These are phyloP conservation scores for Exobasidium cylindrosporum DNA, from an alignment of 1,284 basidiomycete species.

Conservation along the genomic window DNA sequence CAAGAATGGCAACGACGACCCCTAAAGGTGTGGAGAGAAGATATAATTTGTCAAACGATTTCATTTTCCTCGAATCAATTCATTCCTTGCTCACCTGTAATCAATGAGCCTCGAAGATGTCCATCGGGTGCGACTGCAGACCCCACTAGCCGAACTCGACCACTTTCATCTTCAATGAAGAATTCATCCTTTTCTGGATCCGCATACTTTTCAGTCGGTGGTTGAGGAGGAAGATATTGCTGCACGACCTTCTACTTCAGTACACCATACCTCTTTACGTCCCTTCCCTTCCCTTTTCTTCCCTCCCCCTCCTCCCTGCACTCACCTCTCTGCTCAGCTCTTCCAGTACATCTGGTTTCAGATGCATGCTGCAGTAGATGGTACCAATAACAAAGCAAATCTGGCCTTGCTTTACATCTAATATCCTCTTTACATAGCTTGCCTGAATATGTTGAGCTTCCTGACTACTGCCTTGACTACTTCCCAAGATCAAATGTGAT, in stretches of 20 bases:
- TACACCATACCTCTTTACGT: too few species aligned
- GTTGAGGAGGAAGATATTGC: slow-evolving; percentile 84
- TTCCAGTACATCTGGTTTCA: slow-evolving; percentile 94
- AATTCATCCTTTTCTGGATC: slow-evolving; percentile 74
- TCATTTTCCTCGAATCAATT: slow-evolving; percentile 4
- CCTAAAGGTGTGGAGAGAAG: not conserved
- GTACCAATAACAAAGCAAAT: slow-evolving; percentile 90
- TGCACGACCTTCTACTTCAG: slow-evolving; percentile 53
- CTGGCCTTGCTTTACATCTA: slow-evolving; percentile 80
- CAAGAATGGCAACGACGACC: slow-evolving; percentile 82
- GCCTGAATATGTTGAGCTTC: not conserved
- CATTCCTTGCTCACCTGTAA: slow-evolving; percentile 39
- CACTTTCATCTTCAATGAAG: slow-evolving; percentile 58
- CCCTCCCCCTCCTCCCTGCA: too few species aligned
- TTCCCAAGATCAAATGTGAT: slow-evolving; percentile 22
- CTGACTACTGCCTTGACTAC: slow-evolving; percentile 19
- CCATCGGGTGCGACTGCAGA: slow-evolving; percentile 55
- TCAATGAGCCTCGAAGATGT: slow-evolving; percentile 27
- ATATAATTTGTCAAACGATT: slow-evolving; percentile 66
- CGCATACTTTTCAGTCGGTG: slow-evolving; percentile 38
- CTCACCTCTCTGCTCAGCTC: slow-evolving; percentile 85
- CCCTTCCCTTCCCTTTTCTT: too few species aligned
- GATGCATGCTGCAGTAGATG: slow-evolving; percentile 94
- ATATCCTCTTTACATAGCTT: slow-evolving; percentile 71
- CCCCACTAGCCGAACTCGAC: slow-evolving; percentile 67